These are phyloP conservation scores for Acorus calamus DNA, from an alignment of 106 monocot species.

Conservation along the genomic window DNA sequence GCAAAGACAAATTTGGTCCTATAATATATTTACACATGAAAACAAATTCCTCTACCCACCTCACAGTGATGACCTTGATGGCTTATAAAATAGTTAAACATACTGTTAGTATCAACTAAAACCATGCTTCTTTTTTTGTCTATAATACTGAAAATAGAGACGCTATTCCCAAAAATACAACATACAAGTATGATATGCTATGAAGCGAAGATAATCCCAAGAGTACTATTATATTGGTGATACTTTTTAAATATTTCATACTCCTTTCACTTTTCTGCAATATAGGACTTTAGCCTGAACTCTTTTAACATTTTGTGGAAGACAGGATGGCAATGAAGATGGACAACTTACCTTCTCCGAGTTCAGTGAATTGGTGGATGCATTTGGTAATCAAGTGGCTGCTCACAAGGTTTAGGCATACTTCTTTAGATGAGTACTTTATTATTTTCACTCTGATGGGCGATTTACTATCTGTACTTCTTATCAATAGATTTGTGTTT, in stretches of 20 bases:
- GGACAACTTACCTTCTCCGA: constrained; percentile 68
- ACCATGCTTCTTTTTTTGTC: no score
- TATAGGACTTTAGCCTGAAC: no score
- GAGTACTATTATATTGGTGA: no score
- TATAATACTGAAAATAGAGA: no score
- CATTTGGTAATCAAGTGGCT: constrained; percentile 74
- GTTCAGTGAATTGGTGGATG: constrained; percentile 63
- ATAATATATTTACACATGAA: not conserved
- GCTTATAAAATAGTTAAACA: no score
- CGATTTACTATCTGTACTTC: not conserved
- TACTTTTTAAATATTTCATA: not conserved
- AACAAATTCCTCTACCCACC: no score
- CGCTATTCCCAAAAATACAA: no score
- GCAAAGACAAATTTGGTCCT: not conserved
- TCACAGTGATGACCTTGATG: no score
- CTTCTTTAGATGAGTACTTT: not conserved
- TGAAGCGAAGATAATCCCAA: no score
- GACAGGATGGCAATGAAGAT: constrained; percentile 80
- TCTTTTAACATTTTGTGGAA: constrained; percentile 3
- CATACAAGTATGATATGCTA: no score
- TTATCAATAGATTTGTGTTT: constrained; percentile 5
- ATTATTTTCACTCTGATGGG: not conserved
- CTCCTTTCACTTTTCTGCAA: not conserved
- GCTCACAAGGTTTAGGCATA: constrained; percentile 38
- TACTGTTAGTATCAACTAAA: no score